Evolutionary conservation across 148 eudicot species (phyloP), one percentile per base, ranked within the genome.

Genomic region (Salicornia ramosissima): DNA sequence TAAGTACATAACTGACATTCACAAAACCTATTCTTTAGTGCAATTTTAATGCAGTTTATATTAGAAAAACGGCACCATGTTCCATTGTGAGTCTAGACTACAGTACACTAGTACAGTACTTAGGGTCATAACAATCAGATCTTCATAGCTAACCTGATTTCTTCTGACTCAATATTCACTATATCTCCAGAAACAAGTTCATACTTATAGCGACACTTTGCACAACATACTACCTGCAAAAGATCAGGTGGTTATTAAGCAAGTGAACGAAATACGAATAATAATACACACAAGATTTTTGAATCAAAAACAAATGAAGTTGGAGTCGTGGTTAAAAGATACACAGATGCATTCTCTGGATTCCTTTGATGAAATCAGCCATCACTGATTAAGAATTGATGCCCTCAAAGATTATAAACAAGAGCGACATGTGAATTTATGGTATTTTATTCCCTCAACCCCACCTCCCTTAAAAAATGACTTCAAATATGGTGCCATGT

Each of bases 171-270:
- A 55, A 94, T 88, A 54, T 72, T 74, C 21, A 74, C 59, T 64
- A 94, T 83, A 75, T 82, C 78, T 60, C 99, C 99, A 26, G 99
- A 94, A 79, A 91, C 77, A 71, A 94, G 87, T 85, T 94, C 99
- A 53, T 94, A 90, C 66, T 94, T 82, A 73, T 90, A 94, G 61
- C 99, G 92, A 79, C 99, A 94, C 76, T 87, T 87, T 46, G 96
- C 90, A 74, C 98, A 94, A 62, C 92, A 86, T 16, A 84, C 96
- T 68, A 88, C 64, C 98, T 94, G 87, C 75, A 74, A 70, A 46
- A 75, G 26, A 65, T 34, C 39, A 45, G 13, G 47, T n/a, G 1
- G 50, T 43, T 34, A 26, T 19, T 15, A 42, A 54, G 12, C 34
- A 10, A 69, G 24, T 0, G 3, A 12, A 28, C 16, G n/a, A 43